Evolutionary conservation across 805 yeast species (phyloP), one percentile per base, ranked within the genome.

Genomic region (Hanseniaspora clermontiae): DNA sequence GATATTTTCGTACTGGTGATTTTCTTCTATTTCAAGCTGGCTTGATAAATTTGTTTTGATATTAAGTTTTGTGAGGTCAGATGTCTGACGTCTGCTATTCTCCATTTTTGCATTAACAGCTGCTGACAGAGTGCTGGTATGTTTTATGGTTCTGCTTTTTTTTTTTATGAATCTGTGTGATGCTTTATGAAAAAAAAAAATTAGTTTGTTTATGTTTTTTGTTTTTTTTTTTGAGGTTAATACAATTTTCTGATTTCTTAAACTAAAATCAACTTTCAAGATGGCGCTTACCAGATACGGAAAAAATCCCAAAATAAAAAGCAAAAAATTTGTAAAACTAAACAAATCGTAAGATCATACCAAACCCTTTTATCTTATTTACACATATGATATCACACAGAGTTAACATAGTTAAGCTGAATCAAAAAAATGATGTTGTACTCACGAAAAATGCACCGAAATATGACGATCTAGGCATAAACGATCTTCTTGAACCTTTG

Each of bases 1-100:
- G 6, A 46, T 46, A 32, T 46, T 46, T 17, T 46, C 49, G 15
- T 46, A 46, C n/a, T 46, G 49, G n/a, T 46, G 49, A 19, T 46
- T 46, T 20, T 46, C 38, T 15, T 46, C 49, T 17, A 46, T 19
- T 20, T 34, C 40, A 14, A 46, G 39, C n/a, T 46, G 49, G 27
- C 17, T 32, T 11, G 49, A 32, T 11, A 46, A 19, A 46, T 46
- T 19, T 19, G 49, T 46, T 46, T 36, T 46, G 10, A 46, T 31
- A 15, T 10, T 34, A 34, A n/a, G 38, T 36, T 15, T 36, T 1
- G 38, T 5, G 15, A 36, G 17, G 3, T 46, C 27, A 11, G 24
- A 5, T 12, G 39, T 19, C 12, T 46, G 49, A 14, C 49, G 38
- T 19, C 49, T 31, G 27, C 39, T 46, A 12, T 46, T 34, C n/a